Evolutionary conservation across 2,329 filamentous ascomycete genomes (phyloP), one percentile per base, ranked within the genome.

Genomic region (Fusarium metavorans): DNA sequence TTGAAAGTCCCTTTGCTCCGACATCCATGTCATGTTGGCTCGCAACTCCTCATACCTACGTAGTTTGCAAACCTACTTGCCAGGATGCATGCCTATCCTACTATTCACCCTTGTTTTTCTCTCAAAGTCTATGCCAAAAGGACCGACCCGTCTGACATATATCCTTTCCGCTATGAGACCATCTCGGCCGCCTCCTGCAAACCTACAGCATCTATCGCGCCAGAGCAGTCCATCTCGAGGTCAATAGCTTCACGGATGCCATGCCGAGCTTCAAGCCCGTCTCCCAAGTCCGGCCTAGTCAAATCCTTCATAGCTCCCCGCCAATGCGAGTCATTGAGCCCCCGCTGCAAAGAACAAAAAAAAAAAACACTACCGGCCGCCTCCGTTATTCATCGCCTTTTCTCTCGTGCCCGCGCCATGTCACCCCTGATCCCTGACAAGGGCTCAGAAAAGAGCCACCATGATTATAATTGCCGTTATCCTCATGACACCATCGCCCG

Each of bases 271-370:
- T 48, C 50, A 74, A 64, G 60, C 50, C 45, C 23, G 18, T 65
- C 25, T 60, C 58, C 60, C 72, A 16, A 66, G 56, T 61, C 23
- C 39, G 57, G 66, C 37, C 65, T 78, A 77, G 72, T 61, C 65
- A 61, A 69, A 60, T 57, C 70, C 64, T 54, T 57, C 64, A 68
- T 72, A 54, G 72, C 72, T 74, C 62, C 68, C 75, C 67, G 56
- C 77, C 77, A 76, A 78, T 78, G 77, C 77, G 77, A 78, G 77
- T 78, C 77, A 78, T 78, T 77, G 59, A 25, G 23, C 10, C 66
- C 69, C 71, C 73, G 68, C 73, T 60, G 43, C n/a, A 52, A 52
- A 50, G 23, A 27, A 27, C 23, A 11, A 50, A 50, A 50, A 48
- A 50, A 61, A 69, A 50, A 61, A 69, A 66, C 64, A 72, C 69